Evolutionary conservation across 495 filamentous ascomycete species (phyloP).

Genomic region (Penicillium dipodomyicola): DNA sequence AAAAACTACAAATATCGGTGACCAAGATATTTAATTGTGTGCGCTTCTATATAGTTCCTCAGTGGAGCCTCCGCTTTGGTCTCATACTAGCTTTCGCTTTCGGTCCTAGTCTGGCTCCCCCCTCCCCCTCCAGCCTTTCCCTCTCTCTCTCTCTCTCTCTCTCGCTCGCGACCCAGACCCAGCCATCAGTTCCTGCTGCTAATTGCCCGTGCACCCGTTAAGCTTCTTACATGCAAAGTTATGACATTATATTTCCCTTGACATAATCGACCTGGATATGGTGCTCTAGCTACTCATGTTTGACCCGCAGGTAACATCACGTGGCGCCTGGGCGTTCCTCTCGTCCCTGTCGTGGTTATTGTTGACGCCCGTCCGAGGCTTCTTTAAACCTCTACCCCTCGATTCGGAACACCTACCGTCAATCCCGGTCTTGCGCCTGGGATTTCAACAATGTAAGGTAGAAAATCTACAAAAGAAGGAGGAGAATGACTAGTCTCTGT

Average conservation of each 20-base stretch:
- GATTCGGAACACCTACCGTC: not conserved
- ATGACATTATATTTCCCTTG: not conserved
- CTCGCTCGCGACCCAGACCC: not conserved
- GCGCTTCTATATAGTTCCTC: not conserved
- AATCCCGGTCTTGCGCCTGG: not conserved
- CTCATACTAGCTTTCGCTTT: conserved; percentile 1
- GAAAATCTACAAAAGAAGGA: not conserved
- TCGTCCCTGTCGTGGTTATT: not conserved
- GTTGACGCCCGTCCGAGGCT: not conserved
- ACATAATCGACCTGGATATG: not conserved
- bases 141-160: conserved; percentile 1
- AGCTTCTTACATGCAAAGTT: not conserved
- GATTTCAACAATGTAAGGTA: not conserved
- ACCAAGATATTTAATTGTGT: too few species aligned
- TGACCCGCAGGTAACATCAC: conserved; percentile 1
- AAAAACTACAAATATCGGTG: too few species aligned
- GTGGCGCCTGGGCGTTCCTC: not conserved
- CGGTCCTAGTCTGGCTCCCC: not conserved
- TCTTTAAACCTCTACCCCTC: not conserved
- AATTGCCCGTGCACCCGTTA: not conserved
- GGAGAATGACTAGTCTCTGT: not conserved
- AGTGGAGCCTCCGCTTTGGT: not conserved
- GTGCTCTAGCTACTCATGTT: not conserved
- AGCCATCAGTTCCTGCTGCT: too few species aligned
- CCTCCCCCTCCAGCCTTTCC: too few species aligned